Evolutionary conservation across 1,284 basidiomycete species (phyloP).

Genomic region (Irpex rosettiformis): DNA sequence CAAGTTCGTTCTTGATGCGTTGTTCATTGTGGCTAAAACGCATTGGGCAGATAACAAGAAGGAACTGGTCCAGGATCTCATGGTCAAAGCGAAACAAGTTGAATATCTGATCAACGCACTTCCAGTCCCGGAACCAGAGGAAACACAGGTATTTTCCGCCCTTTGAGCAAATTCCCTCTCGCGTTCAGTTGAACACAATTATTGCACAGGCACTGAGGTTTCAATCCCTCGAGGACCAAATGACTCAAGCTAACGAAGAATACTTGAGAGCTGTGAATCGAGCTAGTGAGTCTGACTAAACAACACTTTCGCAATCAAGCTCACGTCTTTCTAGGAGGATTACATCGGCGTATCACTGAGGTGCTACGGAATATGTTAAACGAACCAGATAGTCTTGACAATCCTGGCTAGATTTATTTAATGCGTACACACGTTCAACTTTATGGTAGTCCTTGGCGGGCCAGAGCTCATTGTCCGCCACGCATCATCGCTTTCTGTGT

Average conservation of each 20-base stretch:
- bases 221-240: constrained; percentile 58
- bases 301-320: not conserved
- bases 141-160: constrained; percentile 73
- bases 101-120: constrained; percentile 76
- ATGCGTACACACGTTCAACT: not conserved
- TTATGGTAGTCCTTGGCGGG: not conserved
- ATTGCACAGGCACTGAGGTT: constrained; percentile 72
- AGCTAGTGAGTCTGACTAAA: constrained; percentile 53
- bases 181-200: too few relatives aligned
- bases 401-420: constrained; percentile 7
- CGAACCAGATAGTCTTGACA: constrained; percentile 28
- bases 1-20: constrained; percentile 21
- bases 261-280: constrained; percentile 68
- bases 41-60: constrained; percentile 61
- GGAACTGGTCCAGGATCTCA: constrained; percentile 75
- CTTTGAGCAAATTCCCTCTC: too few relatives aligned
- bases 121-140: constrained; percentile 70
- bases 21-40: not conserved
- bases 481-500: too few relatives aligned
- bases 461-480: too few relatives aligned
- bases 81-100: constrained; percentile 82
- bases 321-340: constrained; percentile 41
- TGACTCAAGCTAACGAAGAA: constrained; percentile 68
- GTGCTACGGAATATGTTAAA: constrained; percentile 57
- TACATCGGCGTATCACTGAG: constrained; percentile 60